Evolutionary conservation across 1,284 basidiomycete genomes (phyloP), one percentile per base, ranked within the genome.

Genomic region (Golubevia sp.): DNA sequence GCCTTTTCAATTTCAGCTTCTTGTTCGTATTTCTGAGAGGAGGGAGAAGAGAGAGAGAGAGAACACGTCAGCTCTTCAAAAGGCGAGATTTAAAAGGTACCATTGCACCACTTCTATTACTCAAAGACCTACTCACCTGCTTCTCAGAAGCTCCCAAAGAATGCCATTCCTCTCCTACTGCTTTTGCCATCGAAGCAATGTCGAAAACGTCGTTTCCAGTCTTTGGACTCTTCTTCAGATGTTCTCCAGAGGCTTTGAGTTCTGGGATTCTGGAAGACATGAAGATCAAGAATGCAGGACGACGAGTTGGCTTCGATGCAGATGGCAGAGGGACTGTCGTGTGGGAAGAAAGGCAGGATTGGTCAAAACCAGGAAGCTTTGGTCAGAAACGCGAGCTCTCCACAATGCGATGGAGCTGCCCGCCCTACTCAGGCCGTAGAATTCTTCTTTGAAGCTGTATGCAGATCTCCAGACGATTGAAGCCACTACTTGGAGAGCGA

Each of bases 271-370:
- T 69, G 20, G 73, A 72, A 23, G 67, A 57, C 58, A 80, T 69
- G 68, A 70, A 80, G 61, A 79, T 64, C 49, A 77, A 49, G 66
- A 75, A 80, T 24, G 73, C 63, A 2, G 74, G 59, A 15, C 66
- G 63, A 8, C 68, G 60, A 48, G 68, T 80, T 34, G 78, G 78
- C 71, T 76, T 79, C 30, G 64, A 69, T 52, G 71, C 78, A 60
- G 67, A 68, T 25, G 78, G 78, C 25, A 80, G 66, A 11, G 78
- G 78, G 7, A 80, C 66, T 65, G 64, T n/a, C 3, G n/a, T 6
- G 61, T 58, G 51, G 38, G 48, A 4, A 26, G 56, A 18, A 57
- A 11, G 24, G n/a, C 11, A 25, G 11, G 18, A 4, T n/a, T n/a
- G n/a, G n/a, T n/a, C n/a, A 44, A 44, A 18, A 44, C 13, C 18